These are phyloP conservation scores for Colletotrichum shisoi DNA, from an alignment of 2,329 filamentous ascomycete genomes.

Conservation along the genomic window DNA sequence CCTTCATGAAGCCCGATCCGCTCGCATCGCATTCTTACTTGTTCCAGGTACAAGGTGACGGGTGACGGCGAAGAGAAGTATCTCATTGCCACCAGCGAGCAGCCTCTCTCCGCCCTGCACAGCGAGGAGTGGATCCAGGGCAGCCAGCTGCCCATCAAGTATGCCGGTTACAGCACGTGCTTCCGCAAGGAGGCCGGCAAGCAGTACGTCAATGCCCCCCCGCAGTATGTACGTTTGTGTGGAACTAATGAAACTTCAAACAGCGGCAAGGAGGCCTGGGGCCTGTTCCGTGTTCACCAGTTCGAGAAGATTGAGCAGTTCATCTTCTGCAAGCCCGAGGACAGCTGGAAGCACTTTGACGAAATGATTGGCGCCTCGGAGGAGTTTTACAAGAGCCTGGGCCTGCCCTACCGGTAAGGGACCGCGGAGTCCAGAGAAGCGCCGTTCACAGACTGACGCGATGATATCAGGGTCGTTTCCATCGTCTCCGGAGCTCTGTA, in stretches of 20 bases:
- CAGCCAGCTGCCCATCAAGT: slow-evolving; percentile 88
- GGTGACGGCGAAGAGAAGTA: slow-evolving; percentile 90
- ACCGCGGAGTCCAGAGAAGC: not conserved
- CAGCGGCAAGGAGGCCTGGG: slow-evolving; percentile 86
- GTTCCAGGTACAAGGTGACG: slow-evolving; percentile 80
- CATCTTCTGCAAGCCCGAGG: slow-evolving; percentile 81
- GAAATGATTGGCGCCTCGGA: slow-evolving; percentile 91
- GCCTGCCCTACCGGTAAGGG: slow-evolving; percentile 76
- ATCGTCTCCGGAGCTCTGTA: slow-evolving; percentile 91
- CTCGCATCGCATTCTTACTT: not conserved
- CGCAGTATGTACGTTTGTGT: not conserved
- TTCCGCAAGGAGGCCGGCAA: slow-evolving; percentile 95
- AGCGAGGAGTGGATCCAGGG: slow-evolving; percentile 90
- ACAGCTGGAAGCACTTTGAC: slow-evolving; percentile 93
- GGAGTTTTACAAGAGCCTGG: slow-evolving; percentile 91
- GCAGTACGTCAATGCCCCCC: slow-evolving; percentile 59
- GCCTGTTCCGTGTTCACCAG: slow-evolving; percentile 96
- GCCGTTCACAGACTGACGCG: not conserved
- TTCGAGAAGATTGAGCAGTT: slow-evolving; percentile 95
- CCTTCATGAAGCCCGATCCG: not conserved
- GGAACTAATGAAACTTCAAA: slow-evolving; percentile 33
- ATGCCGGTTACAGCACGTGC: slow-evolving; percentile 91
- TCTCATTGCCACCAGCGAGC: slow-evolving; percentile 76
- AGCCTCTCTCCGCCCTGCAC: slow-evolving; percentile 92
- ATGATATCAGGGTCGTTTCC: slow-evolving; percentile 67